Evolutionary conservation across 2,329 filamentous ascomycete genomes (phyloP).

Genomic region (Pseudonectria buxi): DNA sequence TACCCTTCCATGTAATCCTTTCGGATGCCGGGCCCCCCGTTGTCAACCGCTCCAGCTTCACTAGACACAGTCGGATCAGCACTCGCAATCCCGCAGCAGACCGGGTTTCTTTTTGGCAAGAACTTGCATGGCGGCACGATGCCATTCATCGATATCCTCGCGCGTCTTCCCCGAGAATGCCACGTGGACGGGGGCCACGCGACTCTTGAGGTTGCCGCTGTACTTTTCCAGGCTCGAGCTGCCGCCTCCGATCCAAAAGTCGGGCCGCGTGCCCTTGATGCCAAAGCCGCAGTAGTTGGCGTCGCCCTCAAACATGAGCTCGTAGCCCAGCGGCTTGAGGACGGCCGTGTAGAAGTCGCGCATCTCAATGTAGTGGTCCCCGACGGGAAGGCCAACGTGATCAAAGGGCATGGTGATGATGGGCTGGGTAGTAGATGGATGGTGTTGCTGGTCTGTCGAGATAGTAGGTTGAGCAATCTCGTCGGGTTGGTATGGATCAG

Average conservation of each 20-base stretch:
- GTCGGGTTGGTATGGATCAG: too few relatives aligned
- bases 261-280: slow-evolving; percentile 7
- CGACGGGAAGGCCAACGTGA: slow-evolving; percentile 17
- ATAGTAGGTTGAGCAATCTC: too few relatives aligned
- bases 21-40: slow-evolving; percentile 41
- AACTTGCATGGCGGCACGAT: slow-evolving; percentile 20
- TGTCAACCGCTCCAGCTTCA: slow-evolving; percentile 38
- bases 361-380: slow-evolving; percentile 20
- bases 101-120: too few relatives aligned
- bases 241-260: slow-evolving; percentile 22
- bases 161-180: slow-evolving; percentile 14
- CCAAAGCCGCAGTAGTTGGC: slow-evolving; percentile 17
- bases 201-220: slow-evolving; percentile 14
- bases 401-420: slow-evolving; percentile 12
- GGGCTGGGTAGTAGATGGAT: background rate
- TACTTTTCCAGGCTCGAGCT: slow-evolving; percentile 13
- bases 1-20: slow-evolving; percentile 39
- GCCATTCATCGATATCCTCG: slow-evolving; percentile 18
- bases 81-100: background rate
- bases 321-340: slow-evolving; percentile 19
- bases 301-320: slow-evolving; percentile 11
- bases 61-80: slow-evolving; percentile 13
- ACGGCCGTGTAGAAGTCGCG: slow-evolving; percentile 22
- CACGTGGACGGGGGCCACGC: slow-evolving; percentile 15
- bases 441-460: background rate